Base-by-base conservation (phyloP, 257 asterid genomes). In the Gentiana dahurica region DNA sequence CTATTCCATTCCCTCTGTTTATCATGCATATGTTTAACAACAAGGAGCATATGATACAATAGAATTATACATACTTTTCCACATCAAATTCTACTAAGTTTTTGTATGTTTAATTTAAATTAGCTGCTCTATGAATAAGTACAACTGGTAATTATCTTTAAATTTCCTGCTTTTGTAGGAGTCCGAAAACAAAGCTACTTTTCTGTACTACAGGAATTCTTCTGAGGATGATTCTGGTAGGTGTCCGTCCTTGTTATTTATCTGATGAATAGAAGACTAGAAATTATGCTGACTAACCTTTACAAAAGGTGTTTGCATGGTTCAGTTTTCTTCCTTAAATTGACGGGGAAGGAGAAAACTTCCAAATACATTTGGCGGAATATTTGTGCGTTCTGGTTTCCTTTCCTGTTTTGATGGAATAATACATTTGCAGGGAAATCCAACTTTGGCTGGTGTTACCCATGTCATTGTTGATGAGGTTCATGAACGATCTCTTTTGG, bases 151-250 rank as follows among this genome's bases (percentile, higher is more conserved):
- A 34, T 24, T 54, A 24, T 41, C 37, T 24, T 53, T 35, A 51
- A n/a, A 1, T 54, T 58, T 24, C 65, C 71, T 51, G 48, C 56
- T 76, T 39, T 63, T 74, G 46, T 61, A 91, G 98, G 93, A 91
- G 75, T 70, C 93, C 81, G 68, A 75, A 80, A 69, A 91, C 98
- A 36, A 91, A 77, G 84, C 96, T 91, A 74, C 93, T 91, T 13
- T 91, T 91, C 66, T 91, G 98, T 78, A 91, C 98, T 9, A 91
- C 96, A 50, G 98, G 98, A 67, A 85, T 91, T 75, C 98, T 91
- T 76, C 77, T 87, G 78, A 81, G 98, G 81, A 91, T 85, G 95
- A 75, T 91, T 55, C 77, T 82, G 78, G 98, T 91, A 81, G 53
- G 94, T 67, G 34, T 51, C 59, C 59, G 55, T 34, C 54, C 55